A percentile compares a stretch with the other conserved stretches of the same genome.
Evolutionary conservation across 371 early-diverging fungal species (phyloP).

Genomic region (Nematocida ironsii): DNA sequence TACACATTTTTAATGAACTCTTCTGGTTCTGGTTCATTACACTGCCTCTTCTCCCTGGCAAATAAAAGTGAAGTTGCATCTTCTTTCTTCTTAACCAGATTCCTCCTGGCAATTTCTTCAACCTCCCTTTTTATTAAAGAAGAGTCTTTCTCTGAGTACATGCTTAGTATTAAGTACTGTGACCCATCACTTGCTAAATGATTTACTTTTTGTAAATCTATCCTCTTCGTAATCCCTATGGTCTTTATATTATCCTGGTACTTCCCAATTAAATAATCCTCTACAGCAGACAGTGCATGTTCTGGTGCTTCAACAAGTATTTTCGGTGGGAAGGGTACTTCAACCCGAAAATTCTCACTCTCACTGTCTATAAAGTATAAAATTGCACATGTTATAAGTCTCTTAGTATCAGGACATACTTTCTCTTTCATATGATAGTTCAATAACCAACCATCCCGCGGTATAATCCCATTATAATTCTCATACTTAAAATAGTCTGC

Average conservation of each 20-base stretch:
- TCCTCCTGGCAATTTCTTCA: conserved; percentile 46
- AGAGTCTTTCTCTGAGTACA: conserved; percentile 55
- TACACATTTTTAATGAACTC: conserved; percentile 37
- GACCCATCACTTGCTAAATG: conserved; percentile 59
- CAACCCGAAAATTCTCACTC: conserved; percentile 58
- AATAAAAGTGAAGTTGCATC: conserved; percentile 19
- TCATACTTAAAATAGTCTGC: conserved; percentile 66
- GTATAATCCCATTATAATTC: conserved; percentile 32
- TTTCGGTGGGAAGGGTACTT: conserved; percentile 63
- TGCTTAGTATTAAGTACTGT: conserved; percentile 58
- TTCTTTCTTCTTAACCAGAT: conserved; percentile 25
- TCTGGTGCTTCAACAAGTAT: conserved; percentile 57
- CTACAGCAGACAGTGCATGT: conserved; percentile 29
- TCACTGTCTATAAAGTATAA: conserved; percentile 67
- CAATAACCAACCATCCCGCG: conserved; percentile 67
- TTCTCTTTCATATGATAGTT: conserved; percentile 60
- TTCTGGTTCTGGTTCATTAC: background rate
- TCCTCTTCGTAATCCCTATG: conserved; percentile 48
- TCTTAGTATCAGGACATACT: conserved; percentile 7
- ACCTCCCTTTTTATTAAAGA: conserved; percentile 57
- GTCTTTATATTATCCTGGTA: conserved; percentile 52
- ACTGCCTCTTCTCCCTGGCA: conserved; percentile 24
- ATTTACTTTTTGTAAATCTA: conserved; percentile 59
- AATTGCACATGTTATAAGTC: conserved; percentile 24
- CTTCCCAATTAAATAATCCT: conserved; percentile 63